Evolutionary conservation across 2,329 filamentous ascomycete genomes (phyloP).

Genomic region (Alternaria ventricosa): DNA sequence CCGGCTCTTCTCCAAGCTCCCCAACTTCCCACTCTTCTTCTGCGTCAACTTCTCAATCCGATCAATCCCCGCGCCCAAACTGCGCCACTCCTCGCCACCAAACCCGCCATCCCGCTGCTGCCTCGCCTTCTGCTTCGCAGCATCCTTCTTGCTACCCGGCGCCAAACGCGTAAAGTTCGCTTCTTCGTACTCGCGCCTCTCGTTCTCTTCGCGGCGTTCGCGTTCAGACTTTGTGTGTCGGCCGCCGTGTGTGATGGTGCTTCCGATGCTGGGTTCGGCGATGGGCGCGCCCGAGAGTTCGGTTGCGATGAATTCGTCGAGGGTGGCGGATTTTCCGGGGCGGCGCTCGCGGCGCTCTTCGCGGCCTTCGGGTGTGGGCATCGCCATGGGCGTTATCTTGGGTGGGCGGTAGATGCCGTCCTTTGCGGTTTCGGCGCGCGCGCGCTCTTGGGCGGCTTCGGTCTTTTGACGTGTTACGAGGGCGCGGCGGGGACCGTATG

Average conservation of each 20-base stretch:
- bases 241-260: constrained; percentile 81
- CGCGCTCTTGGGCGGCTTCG: constrained; percentile 23
- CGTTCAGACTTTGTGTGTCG: constrained; percentile 78
- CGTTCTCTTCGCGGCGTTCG: constrained; percentile 78
- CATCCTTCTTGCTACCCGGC: constrained; percentile 85
- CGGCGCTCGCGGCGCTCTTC: constrained; percentile 68
- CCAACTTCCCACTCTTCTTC: constrained; percentile 61
- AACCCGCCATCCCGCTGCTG: constrained; percentile 62
- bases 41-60: constrained; percentile 84
- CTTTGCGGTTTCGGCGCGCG: constrained; percentile 39
- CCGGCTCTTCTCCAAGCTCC: constrained; percentile 79
- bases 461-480: constrained; percentile 47
- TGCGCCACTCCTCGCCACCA: constrained; percentile 93
- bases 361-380: constrained; percentile 71
- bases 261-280: constrained; percentile 89
- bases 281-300: constrained; percentile 84
- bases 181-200: constrained; percentile 88
- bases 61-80: constrained; percentile 83
- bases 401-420: constrained; percentile 88
- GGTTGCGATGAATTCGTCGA: constrained; percentile 89
- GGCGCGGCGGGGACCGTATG: constrained; percentile 67
- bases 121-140: constrained; percentile 64
- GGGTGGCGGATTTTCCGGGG: constrained; percentile 76
- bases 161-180: constrained; percentile 88
- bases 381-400: constrained; percentile 82